Conservation (phyloP, 2,329 filamentous ascomycete genomes). For the Leptographium radiaticola region DNA sequence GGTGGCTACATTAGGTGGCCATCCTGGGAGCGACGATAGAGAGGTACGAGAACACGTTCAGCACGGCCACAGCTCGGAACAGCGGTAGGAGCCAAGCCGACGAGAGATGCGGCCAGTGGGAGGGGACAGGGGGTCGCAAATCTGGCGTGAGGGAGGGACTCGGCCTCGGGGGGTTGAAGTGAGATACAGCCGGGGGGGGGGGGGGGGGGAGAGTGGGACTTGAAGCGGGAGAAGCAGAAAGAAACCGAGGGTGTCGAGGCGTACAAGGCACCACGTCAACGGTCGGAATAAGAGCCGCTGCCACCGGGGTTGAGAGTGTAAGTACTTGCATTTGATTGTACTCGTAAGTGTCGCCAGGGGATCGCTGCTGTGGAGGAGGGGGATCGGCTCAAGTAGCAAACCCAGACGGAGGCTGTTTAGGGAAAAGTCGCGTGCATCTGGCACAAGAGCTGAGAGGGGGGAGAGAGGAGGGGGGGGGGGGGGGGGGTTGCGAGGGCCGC, state of each 20-base stretch:
- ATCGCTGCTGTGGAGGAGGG: background rate
- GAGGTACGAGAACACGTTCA: slow-evolving; percentile 11
- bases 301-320: too few species aligned
- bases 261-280: background rate
- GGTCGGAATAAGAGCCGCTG: background rate
- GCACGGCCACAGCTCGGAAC: slow-evolving; percentile 33
- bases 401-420: slow-evolving; percentile 17
- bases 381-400: slow-evolving; percentile 13
- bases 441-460: background rate
- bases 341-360: too few species aligned
- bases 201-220: background rate
- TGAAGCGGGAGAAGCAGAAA: background rate
- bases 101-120: slow-evolving; percentile 20
- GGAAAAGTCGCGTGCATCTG: slow-evolving; percentile 10
- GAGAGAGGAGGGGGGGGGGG: background rate
- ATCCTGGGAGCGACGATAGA: too few species aligned
- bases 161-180: background rate
- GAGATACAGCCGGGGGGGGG: background rate
- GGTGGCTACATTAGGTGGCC: background rate
- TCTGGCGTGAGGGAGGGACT: background rate
- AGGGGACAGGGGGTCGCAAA: background rate
- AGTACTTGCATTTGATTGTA: too few species aligned
- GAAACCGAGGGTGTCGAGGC: background rate
- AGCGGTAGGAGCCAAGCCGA: slow-evolving; percentile 36
- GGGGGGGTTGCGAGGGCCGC: background rate